These are phyloP conservation scores for Phellinidium pouzarii DNA, from an alignment of 1,284 basidiomycete genomes.

Conservation along the genomic window DNA sequence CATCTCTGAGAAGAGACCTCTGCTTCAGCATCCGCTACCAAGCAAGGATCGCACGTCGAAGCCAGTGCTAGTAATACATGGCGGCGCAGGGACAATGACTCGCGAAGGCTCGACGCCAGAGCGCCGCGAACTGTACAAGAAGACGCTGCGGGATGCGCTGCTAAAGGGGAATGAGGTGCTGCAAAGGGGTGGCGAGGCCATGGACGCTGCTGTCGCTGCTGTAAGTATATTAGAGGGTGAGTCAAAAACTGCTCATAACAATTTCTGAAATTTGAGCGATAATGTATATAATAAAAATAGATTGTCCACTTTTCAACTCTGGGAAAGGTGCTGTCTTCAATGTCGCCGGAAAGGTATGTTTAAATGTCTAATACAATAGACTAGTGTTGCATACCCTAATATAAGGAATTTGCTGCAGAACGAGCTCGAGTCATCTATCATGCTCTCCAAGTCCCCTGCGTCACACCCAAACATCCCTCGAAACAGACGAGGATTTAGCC, in stretches of 20 bases:
- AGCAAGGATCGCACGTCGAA: constrained; percentile 27
- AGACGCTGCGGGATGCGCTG: constrained; percentile 48
- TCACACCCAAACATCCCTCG: constrained; percentile 52
- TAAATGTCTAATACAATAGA: too few species aligned
- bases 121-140: constrained; percentile 51
- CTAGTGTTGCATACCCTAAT: neutral
- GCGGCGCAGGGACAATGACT: constrained; percentile 68
- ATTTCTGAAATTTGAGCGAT: neutral
- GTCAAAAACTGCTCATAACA: constrained; percentile 9
- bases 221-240: constrained; percentile 70
- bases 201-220: constrained; percentile 77
- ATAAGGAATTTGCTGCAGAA: constrained; percentile 37
- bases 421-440: constrained; percentile 74
- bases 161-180: constrained; percentile 59
- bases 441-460: constrained; percentile 67
- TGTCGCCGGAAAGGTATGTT: constrained; percentile 57
- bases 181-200: constrained; percentile 61
- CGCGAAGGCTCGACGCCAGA: constrained; percentile 56
- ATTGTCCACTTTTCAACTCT: constrained; percentile 72
- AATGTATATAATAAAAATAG: constrained; percentile 31
- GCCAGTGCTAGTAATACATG: constrained; percentile 63
- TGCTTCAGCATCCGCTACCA: constrained; percentile 1
- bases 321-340: constrained; percentile 81
- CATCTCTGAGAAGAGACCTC: constrained; percentile 16
- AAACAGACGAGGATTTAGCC: constrained; percentile 53